Conservation (phyloP, 352 stramenopile species). For the Achlya hypogyna region DNA sequence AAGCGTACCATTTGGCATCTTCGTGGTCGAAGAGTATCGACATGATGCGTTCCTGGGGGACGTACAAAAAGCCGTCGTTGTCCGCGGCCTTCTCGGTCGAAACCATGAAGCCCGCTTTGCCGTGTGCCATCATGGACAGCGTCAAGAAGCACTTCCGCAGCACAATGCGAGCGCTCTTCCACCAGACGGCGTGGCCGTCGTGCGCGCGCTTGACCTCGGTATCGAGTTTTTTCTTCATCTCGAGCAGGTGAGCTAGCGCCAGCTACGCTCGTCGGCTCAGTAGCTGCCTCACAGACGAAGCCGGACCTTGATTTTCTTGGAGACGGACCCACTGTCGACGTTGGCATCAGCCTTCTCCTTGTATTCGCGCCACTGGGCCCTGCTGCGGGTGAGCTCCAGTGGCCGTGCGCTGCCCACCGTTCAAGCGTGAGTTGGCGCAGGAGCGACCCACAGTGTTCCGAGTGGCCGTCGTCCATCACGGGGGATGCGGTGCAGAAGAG, state of each 20-base stretch:
- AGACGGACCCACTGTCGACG: slow-evolving; percentile 29
- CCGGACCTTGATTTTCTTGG: slow-evolving; percentile 39
- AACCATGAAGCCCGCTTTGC: slow-evolving; percentile 50
- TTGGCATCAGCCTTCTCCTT: slow-evolving; percentile 26
- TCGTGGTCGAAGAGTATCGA: slow-evolving; percentile 8
- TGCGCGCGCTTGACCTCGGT: slow-evolving; percentile 43
- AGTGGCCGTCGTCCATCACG: slow-evolving; percentile 39
- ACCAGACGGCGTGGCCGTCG: slow-evolving; percentile 57
- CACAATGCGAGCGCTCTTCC: slow-evolving; percentile 59
- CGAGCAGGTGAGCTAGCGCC: slow-evolving; percentile 52
- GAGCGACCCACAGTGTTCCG: slow-evolving; percentile 39
- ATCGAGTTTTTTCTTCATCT: slow-evolving; percentile 62
- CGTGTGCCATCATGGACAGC: slow-evolving; percentile 47
- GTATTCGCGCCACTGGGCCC: slow-evolving; percentile 54
- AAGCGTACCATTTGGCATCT: slow-evolving; percentile 14
- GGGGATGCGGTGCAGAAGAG: slow-evolving; percentile 58
- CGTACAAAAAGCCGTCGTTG: slow-evolving; percentile 42
- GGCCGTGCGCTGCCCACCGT: too few species aligned
- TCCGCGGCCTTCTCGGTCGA: slow-evolving; percentile 41
- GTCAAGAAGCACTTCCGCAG: slow-evolving; percentile 71
- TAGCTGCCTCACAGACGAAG: too few species aligned
- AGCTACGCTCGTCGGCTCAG: too few species aligned
- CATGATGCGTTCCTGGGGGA: slow-evolving; percentile 4
- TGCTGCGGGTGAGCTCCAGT: slow-evolving; percentile 19
- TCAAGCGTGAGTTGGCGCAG: slow-evolving; percentile 40